These are phyloP conservation scores for Phoma herbarum DNA, from an alignment of 2,329 filamentous ascomycete genomes.

Conservation along the genomic window DNA sequence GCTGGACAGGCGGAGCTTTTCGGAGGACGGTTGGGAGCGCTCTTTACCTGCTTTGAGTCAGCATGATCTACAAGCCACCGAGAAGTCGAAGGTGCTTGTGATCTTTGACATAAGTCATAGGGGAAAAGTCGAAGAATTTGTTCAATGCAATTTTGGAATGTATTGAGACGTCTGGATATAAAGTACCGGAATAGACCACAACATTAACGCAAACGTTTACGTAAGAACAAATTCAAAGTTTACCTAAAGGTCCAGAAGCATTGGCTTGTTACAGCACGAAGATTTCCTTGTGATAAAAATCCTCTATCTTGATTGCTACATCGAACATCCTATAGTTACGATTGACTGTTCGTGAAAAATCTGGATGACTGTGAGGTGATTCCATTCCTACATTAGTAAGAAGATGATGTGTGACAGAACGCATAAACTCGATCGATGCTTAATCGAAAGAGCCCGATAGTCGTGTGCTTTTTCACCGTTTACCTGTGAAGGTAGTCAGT, in stretches of 20 bases:
- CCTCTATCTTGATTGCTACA: background rate
- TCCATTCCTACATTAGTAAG: background rate
- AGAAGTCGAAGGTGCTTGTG: background rate
- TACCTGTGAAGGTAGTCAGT: background rate
- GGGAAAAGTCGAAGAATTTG: background rate
- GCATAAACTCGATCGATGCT: background rate
- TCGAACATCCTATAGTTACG: background rate
- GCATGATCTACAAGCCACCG: background rate
- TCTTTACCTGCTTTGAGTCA: background rate
- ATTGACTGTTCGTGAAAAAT: background rate
- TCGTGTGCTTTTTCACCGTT: background rate
- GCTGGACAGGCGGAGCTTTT: background rate
- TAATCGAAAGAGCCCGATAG: background rate
- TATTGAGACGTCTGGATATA: background rate
- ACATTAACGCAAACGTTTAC: background rate
- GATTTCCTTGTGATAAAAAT: background rate
- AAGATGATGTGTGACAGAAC: background rate
- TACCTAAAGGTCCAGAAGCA: background rate
- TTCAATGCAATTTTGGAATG: background rate
- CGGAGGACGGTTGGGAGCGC: background rate
- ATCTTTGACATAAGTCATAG: background rate
- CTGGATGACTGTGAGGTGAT: background rate
- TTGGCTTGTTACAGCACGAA: background rate
- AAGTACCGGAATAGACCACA: background rate
- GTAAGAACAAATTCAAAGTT: background rate